Evolutionary conservation across 78 protist genomes (phyloP).

Genomic region (Emiliania huxleyi): DNA sequence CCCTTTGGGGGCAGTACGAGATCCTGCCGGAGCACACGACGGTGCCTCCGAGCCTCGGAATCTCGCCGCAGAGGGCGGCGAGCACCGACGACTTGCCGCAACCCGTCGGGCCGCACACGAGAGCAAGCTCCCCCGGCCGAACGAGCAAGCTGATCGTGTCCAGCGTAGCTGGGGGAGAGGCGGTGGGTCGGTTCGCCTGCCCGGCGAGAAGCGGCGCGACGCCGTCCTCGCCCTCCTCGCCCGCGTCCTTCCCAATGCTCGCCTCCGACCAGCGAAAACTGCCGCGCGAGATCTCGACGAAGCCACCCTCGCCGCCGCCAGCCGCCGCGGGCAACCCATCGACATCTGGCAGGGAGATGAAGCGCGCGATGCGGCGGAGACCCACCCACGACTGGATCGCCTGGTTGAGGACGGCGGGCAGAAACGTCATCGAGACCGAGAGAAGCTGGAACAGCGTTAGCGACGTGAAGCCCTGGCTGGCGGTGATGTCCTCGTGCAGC

Average conservation of each 20-base stretch:
- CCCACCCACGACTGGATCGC: neutral
- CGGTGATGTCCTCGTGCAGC: constrained; percentile 41
- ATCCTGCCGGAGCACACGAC: constrained; percentile 57
- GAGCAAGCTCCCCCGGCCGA: neutral
- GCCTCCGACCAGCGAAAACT: too few species aligned
- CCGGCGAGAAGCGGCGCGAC: too few species aligned
- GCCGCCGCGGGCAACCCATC: neutral
- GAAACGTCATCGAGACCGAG: neutral
- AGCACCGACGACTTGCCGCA: constrained; percentile 78
- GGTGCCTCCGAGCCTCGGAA: constrained; percentile 50
- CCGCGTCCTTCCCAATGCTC: too few species aligned
- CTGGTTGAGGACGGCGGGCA: neutral
- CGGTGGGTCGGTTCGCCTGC: too few species aligned
- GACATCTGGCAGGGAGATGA: neutral
- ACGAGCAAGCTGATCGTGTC: too few species aligned
- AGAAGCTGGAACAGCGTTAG: constrained; percentile 23
- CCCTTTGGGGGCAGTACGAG: constrained; percentile 48
- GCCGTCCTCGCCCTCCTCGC: too few species aligned
- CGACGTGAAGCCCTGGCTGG: constrained; percentile 43
- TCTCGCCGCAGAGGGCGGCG: constrained; percentile 75
- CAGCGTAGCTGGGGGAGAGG: neutral
- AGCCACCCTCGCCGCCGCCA: too few species aligned
- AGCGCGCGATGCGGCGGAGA: neutral
- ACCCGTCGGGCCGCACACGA: constrained; percentile 43
- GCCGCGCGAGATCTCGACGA: too few species aligned